A percentile compares a stretch with the other conserved stretches of the same genome.
phyloP scores from a whole-genome alignment of 805 yeast species.

The Torulaspora delbrueckii region DNA sequence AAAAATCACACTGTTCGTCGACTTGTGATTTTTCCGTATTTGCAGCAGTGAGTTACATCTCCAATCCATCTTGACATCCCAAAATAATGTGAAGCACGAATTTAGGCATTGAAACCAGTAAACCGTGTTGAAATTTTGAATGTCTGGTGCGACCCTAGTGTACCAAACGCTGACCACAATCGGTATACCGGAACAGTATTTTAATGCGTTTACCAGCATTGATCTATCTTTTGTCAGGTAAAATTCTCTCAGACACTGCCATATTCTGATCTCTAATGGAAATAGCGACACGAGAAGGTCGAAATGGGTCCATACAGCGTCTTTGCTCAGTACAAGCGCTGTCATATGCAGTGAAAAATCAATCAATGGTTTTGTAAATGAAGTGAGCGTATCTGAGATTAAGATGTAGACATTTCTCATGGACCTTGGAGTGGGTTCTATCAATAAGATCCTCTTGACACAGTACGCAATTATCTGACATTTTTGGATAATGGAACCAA shows the following conservation, averaged over 20 bases:
- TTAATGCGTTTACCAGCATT: conserved; percentile 67
- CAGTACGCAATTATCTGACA: conserved; percentile 40
- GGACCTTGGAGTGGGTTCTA: conserved; percentile 35
- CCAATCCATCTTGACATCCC: conserved; percentile 96
- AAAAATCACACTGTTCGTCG: conserved; percentile 9
- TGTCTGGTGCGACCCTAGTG: conserved; percentile 12
- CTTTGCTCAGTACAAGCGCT: conserved; percentile 5
- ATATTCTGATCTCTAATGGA: conserved; percentile 73
- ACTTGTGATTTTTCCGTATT: conserved; percentile 12
- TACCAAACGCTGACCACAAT: conserved; percentile 40
- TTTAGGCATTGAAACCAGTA: conserved; percentile 49
- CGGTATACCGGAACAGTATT: conserved; percentile 65
- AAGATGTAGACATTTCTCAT: conserved; percentile 59
- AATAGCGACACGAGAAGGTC: conserved; percentile 36
- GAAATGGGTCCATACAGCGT: conserved; percentile 15
- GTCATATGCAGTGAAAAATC: conserved; percentile 56
- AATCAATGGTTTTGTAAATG: conserved; percentile 69
- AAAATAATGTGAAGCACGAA: conserved; percentile 71
- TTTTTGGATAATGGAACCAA: conserved; percentile 26
- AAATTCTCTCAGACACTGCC: conserved; percentile 77
- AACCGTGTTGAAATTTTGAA: conserved; percentile 24
- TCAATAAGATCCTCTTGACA: conserved; percentile 34
- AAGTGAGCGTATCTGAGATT: conserved; percentile 77
- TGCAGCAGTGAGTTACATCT: conserved; percentile 49
- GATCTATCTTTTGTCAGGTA: conserved; percentile 37